Conservation (phyloP, 2,329 filamentous ascomycete genomes). For the Penicillium paneum region DNA sequence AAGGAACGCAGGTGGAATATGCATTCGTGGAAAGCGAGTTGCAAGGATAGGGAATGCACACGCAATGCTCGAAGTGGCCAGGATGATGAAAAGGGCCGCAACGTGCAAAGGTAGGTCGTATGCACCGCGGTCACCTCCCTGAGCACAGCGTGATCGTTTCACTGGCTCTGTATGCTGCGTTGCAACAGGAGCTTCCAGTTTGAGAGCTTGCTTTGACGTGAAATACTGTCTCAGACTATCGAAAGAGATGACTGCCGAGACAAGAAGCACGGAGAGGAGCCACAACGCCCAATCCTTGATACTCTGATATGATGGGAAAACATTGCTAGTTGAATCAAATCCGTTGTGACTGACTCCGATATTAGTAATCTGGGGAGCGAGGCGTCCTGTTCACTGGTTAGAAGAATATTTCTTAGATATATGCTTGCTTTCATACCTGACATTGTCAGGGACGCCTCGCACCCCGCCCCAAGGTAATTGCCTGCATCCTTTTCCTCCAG, state of each 20-base stretch:
- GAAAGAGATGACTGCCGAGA: conserved; percentile 24
- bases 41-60: conserved; percentile 67
- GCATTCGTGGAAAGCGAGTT: conserved; percentile 56
- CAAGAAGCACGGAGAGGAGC: conserved; percentile 27
- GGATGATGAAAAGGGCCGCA: conserved; percentile 61
- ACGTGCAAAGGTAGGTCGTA: conserved; percentile 65
- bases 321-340: not conserved
- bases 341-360: conserved; percentile 1
- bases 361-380: conserved; percentile 12
- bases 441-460: conserved; percentile 29
- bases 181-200: not conserved
- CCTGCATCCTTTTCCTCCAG: conserved; percentile 5
- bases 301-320: conserved; percentile 11
- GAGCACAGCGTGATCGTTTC: conserved; percentile 26
- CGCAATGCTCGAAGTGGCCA: conserved; percentile 53
- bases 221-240: conserved; percentile 14
- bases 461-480: not conserved
- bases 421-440: conserved; percentile 23
- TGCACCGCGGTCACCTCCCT: conserved; percentile 22
- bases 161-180: not conserved
- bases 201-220: not conserved
- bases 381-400: conserved; percentile 19
- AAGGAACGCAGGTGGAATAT: conserved; percentile 49
- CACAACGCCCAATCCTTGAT: conserved; percentile 24
- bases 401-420: not conserved